Evolutionary conservation across 108 stramenopile species (phyloP).

Genomic region (Fistulifera pelliculosa): DNA sequence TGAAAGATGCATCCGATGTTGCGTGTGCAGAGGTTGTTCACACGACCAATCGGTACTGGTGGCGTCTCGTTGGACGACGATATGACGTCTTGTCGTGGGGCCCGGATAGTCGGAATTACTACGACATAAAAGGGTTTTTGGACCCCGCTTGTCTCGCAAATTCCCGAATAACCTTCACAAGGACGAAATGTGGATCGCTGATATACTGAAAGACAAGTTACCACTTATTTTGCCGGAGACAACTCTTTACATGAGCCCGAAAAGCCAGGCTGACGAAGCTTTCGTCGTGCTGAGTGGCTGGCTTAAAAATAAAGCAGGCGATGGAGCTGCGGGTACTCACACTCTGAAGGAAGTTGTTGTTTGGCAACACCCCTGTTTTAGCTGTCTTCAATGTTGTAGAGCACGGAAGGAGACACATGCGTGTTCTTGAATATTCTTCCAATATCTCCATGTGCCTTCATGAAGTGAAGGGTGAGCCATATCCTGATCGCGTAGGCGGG

Average conservation of each 20-base stretch:
- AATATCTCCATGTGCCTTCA: constrained; percentile 84
- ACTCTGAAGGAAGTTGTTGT: constrained; percentile 96
- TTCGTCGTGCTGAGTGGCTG: constrained; percentile 84
- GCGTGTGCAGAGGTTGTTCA: constrained; percentile 97
- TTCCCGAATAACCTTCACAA: constrained; percentile 61
- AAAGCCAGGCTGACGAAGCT: constrained; percentile 74
- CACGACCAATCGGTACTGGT: constrained; percentile 91
- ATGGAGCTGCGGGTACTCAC: constrained; percentile 46
- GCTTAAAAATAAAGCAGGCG: constrained; percentile 53
- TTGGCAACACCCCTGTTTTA: constrained; percentile 85
- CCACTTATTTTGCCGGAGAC: constrained; percentile 81
- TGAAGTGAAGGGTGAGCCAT: constrained; percentile 87
- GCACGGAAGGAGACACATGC: constrained; percentile 90
- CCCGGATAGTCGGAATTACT: constrained; percentile 83
- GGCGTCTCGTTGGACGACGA: constrained; percentile 91
- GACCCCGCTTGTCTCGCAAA: constrained; percentile 62
- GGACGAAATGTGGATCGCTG: constrained; percentile 87
- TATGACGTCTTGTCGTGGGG: constrained; percentile 95
- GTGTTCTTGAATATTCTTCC: constrained; percentile 89
- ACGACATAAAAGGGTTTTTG: constrained; percentile 61
- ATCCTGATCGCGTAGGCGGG: constrained; percentile 81
- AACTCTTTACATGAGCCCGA: constrained; percentile 76
- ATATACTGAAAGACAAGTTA: constrained; percentile 78
- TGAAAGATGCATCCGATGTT: constrained; percentile 65
- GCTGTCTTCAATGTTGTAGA: constrained; percentile 94